A percentile compares a stretch with the other conserved stretches of the same genome.
phyloP scores from a whole-genome alignment of 176 grass and related monocot genomes.

The Raddia guianensis region DNA sequence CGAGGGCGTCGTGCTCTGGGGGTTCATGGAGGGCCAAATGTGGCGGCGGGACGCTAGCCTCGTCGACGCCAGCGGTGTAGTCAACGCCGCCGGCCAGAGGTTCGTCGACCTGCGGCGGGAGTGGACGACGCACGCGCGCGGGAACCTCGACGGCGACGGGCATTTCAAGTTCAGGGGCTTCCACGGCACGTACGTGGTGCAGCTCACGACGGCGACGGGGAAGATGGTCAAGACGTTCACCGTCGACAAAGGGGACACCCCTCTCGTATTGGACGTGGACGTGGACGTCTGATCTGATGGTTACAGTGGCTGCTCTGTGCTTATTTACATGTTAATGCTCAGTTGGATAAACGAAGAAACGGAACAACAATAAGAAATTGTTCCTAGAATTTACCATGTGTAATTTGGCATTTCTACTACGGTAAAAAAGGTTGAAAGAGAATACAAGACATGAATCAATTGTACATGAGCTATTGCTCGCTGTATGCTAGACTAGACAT shows the following conservation, averaged over 20 bases:
- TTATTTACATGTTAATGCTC: too few relatives aligned
- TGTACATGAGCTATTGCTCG: too few relatives aligned
- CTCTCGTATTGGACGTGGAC: slow-evolving; percentile 30
- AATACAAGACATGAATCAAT: too few relatives aligned
- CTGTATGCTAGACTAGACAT: too few relatives aligned
- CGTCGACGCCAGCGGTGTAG: too few relatives aligned
- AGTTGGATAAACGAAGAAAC: too few relatives aligned
- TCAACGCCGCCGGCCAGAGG: slow-evolving; percentile 18
- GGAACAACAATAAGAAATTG: too few relatives aligned
- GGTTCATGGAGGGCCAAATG: slow-evolving; percentile 54
- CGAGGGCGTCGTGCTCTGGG: slow-evolving; percentile 55
- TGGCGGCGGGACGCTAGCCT: slow-evolving; percentile 24
- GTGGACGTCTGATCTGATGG: not conserved
- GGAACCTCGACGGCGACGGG: slow-evolving; percentile 5
- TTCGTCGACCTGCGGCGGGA: slow-evolving; percentile 30
- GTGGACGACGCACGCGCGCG: slow-evolving; percentile 46
- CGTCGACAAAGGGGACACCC: slow-evolving; percentile 55
- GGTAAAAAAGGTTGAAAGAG: too few relatives aligned
- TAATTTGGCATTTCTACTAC: too few relatives aligned
- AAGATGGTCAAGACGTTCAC: slow-evolving; percentile 44
- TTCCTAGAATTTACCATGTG: too few relatives aligned
- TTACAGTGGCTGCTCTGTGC: not conserved
- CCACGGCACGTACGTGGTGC: slow-evolving; percentile 37
- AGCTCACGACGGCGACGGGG: slow-evolving; percentile 30
- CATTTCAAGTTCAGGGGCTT: slow-evolving; percentile 27